These are phyloP conservation scores for Lindgomyces ingoldianus DNA, from an alignment of 495 filamentous ascomycete species.

Conservation along the genomic window DNA sequence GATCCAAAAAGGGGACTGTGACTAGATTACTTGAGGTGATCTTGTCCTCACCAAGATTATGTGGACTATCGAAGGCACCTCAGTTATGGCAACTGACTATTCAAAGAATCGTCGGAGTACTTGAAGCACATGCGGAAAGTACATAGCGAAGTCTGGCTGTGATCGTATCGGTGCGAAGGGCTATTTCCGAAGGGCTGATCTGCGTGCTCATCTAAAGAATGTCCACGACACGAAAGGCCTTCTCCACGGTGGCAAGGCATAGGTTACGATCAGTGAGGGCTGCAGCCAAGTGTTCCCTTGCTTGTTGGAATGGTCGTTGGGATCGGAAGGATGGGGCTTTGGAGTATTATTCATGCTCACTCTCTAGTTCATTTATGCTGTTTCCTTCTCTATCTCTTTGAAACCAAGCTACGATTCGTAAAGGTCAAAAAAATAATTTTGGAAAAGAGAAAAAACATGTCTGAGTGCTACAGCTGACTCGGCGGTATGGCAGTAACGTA, in stretches of 20 bases:
- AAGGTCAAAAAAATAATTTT: no score
- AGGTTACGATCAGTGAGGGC: no score
- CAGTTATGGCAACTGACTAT: conserved; percentile 6
- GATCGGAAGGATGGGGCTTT: no score
- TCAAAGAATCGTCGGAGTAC: conserved; percentile 39
- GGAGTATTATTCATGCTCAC: no score
- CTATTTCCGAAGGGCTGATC: conserved; percentile 40
- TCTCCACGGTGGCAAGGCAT: neutral
- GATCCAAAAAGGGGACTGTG: neutral
- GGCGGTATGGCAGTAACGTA: neutral
- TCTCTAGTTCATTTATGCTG: no score
- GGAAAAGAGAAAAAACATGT: neutral
- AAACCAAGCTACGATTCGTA: no score
- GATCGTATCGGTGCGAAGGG: conserved; percentile 43
- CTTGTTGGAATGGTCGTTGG: no score
- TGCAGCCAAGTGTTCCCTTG: no score
- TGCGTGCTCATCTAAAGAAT: conserved; percentile 41
- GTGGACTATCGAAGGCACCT: neutral
- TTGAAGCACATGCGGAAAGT: conserved; percentile 44
- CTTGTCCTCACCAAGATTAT: conserved; percentile 4
- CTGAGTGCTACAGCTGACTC: neutral
- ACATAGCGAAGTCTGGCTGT: conserved; percentile 43
- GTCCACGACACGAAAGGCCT: conserved; percentile 9
- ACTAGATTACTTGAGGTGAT: neutral
- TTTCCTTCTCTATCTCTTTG: no score